phyloP scores from a whole-genome alignment of 2,329 filamentous ascomycete species.

The Beauveria australis region DNA sequence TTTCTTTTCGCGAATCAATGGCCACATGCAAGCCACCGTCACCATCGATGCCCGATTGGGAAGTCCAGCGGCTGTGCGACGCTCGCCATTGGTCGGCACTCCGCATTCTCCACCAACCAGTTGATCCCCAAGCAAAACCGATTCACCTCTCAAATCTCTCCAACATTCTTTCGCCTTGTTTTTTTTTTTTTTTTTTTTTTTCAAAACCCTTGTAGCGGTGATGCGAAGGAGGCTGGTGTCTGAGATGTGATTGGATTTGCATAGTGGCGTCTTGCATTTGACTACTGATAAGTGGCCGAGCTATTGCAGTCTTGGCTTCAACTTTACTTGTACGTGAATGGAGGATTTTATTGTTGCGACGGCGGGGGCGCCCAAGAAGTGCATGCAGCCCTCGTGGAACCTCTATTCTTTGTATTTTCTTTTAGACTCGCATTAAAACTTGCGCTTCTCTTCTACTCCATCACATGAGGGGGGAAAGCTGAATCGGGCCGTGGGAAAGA shows the following conservation, averaged over 20 bases:
- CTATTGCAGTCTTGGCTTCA: no score
- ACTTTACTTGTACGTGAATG: neutral
- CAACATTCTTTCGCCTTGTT: neutral
- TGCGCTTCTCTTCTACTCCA: no score
- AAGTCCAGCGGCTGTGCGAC: constrained; percentile 2
- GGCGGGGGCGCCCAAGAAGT: neutral
- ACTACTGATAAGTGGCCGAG: no score
- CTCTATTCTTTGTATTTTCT: no score
- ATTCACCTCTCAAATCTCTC: no score
- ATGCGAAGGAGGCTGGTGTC: no score
- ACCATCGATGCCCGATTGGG: neutral
- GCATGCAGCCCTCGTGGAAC: neutral
- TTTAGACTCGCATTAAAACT: no score
- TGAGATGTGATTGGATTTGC: neutral
- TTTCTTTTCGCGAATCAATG: neutral
- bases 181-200: neutral
- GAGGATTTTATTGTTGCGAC: neutral
- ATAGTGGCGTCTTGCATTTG: neutral
- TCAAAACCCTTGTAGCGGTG: neutral
- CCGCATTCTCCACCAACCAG: neutral
- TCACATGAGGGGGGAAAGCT: no score
- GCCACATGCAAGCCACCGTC: neutral
- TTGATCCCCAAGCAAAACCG: no score
- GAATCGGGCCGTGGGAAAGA: no score
- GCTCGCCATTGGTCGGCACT: neutral